phyloP scores from a whole-genome alignment of 495 filamentous ascomycete species.

The Parmelia sp. region DNA sequence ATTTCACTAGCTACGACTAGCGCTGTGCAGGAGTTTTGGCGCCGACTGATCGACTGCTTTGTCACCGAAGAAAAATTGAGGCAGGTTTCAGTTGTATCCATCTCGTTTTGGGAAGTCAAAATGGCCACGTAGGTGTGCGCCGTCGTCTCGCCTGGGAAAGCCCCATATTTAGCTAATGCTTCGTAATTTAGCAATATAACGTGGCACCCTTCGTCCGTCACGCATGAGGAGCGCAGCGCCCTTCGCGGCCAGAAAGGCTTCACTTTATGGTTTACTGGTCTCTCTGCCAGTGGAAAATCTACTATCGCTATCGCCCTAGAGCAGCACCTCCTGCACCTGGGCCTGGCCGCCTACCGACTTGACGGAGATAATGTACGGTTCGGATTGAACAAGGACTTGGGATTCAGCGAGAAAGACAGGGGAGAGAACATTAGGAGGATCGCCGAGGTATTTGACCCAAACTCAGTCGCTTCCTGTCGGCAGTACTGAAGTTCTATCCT shows the following conservation, averaged over 20 bases:
- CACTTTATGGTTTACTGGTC: conserved; percentile 96
- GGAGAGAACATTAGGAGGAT: conserved; percentile 97
- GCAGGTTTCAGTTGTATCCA: too few relatives aligned
- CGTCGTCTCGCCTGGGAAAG: not conserved
- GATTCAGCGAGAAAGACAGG: conserved; percentile 85
- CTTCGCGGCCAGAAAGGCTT: conserved; percentile 80
- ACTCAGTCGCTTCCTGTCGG: not conserved
- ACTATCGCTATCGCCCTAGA: conserved; percentile 94
- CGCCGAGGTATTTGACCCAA: conserved; percentile 54
- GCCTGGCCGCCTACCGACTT: conserved; percentile 79
- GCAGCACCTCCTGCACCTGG: conserved; percentile 83
- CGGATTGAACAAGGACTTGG: conserved; percentile 94
- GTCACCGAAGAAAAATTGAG: too few relatives aligned
- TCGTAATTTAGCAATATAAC: conserved; percentile 76
- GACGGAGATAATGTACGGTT: conserved; percentile 99
- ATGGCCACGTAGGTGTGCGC: conserved; percentile 43
- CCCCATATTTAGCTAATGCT: conserved; percentile 7
- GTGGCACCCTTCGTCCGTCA: conserved; percentile 87
- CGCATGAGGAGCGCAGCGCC: conserved; percentile 71
- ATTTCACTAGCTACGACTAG: too few relatives aligned
- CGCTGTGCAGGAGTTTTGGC: too few relatives aligned
- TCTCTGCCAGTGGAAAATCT: conserved; percentile 92
- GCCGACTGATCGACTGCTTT: too few relatives aligned
- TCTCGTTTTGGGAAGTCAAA: too few relatives aligned
- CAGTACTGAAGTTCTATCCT: not conserved